Base-by-base conservation (phyloP, 139 green algal species). In the Edaphochlamys debaryana region DNA sequence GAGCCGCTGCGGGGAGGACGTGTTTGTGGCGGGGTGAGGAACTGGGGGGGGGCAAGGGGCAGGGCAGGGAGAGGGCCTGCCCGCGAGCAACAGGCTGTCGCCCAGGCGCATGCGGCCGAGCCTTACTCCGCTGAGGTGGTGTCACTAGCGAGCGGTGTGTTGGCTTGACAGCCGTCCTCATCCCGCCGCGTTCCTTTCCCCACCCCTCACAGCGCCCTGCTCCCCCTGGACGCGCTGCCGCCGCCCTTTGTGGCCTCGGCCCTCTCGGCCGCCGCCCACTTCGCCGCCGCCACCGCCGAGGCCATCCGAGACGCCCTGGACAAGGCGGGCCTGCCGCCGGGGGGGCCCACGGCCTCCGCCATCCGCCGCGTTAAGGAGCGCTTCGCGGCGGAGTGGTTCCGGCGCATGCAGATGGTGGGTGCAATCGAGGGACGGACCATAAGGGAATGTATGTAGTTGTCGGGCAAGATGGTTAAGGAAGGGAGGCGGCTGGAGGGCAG, bases 241-340 rank as follows among this genome's bases (percentile, higher is more conserved):
- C 19, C 9, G 5, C 3, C 32, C 36, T 85, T 89, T 30, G 27
- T 89, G 32, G 30, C 77, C 29, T 69, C 64, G 8, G 66, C 32
- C 23, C 66, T 36, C 1, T 6, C 27, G 1, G 75, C 71, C n/a
- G 67, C 79, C 1, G 42, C 11, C 3, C 41, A 69, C 27, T 86
- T 89, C 48, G 79, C 58, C 15, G n/a, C 36, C 41, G 30, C 17
- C 63, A 85, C 67, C 36, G 17, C 73, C 27, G 68, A 86, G 20
- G 79, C 85, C 30, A 92, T 92, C 42, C 54, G 69, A 9, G 79
- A 87, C 30, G 83, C 85, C 13, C 54, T 91, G 17, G 74, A 74
- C 8, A 56, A 63, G 34, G 36, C 75, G 29, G 58, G 71, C 8
- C 67, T 86, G 52, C 76, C 76, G 32, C n/a, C n/a, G 27, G 29